phyloP scores from a whole-genome alignment of 106 monocot species.

The Allium sativum region DNA sequence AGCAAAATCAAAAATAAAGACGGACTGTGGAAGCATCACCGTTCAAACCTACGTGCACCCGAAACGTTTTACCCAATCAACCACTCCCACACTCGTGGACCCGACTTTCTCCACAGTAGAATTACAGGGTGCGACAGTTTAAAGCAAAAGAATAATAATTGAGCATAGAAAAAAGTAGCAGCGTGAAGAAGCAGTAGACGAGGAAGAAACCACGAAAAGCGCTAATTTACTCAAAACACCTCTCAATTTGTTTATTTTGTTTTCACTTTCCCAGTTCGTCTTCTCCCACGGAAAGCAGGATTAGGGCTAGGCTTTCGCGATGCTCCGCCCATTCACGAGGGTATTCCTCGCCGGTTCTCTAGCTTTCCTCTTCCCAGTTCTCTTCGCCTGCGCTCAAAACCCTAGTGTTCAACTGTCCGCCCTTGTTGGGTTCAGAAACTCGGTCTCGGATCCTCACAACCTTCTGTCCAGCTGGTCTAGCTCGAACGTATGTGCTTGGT shows the following conservation, averaged over 20 bases:
- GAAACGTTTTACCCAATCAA: neutral
- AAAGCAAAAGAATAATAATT: neutral
- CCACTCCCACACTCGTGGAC: neutral
- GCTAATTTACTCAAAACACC: neutral
- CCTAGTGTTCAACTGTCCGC: conserved; percentile 13
- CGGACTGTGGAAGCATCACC: neutral
- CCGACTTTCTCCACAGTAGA: neutral
- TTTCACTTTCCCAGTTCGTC: too few relatives aligned
- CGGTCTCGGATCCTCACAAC: conserved; percentile 37
- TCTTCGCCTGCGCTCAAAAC: neutral
- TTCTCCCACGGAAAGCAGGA: conserved; percentile 7
- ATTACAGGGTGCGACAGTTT: neutral
- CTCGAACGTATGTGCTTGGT: conserved; percentile 32
- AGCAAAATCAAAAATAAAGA: neutral
- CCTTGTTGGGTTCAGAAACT: conserved; percentile 41
- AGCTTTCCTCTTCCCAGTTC: conserved; percentile 5
- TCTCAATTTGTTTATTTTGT: neutral
- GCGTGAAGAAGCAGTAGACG: neutral
- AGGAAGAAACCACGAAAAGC: neutral
- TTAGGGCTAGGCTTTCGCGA: conserved; percentile 6
- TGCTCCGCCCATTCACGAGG: conserved; percentile 17
- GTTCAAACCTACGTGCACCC: neutral
- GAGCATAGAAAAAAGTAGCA: conserved; percentile 3
- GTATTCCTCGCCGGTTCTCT: neutral
- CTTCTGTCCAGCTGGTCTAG: conserved; percentile 33